Conservation (phyloP, 306 rosid species). For the Cicer cuneatum region DNA sequence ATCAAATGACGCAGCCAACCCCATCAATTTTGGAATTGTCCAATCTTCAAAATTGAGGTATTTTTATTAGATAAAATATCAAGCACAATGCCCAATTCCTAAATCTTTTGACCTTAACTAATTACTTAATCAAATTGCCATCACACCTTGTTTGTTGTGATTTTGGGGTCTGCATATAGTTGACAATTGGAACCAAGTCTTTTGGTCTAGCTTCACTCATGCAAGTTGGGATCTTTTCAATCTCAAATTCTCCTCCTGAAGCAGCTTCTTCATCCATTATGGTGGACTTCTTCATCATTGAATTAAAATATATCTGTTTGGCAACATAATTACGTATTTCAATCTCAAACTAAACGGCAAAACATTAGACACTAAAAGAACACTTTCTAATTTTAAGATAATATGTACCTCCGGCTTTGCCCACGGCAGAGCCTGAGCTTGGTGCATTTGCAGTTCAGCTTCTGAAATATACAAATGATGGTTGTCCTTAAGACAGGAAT, state of each 20-base stretch:
- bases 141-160: slow-evolving; percentile 66
- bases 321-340: slow-evolving; percentile 35
- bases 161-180: slow-evolving; percentile 63
- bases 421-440: slow-evolving; percentile 71
- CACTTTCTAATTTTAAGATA: slow-evolving; percentile 16
- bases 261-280: slow-evolving; percentile 55
- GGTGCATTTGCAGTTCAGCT: slow-evolving; percentile 95
- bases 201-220: slow-evolving; percentile 80
- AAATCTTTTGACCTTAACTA: background rate
- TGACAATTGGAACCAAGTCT: slow-evolving; percentile 77
- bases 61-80: background rate
- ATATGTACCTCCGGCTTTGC: slow-evolving; percentile 72
- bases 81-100: background rate
- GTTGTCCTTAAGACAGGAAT: slow-evolving; percentile 60
- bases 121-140: slow-evolving; percentile 29
- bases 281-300: slow-evolving; percentile 59
- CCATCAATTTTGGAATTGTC: background rate
- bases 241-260: slow-evolving; percentile 75
- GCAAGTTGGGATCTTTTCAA: slow-evolving; percentile 74
- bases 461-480: slow-evolving; percentile 87
- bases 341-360: slow-evolving; percentile 31
- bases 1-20: slow-evolving; percentile 7
- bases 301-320: slow-evolving; percentile 81
- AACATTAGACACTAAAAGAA: slow-evolving; percentile 8
- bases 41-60: background rate